These are phyloP conservation scores for Vinca minor DNA, from an alignment of 257 asterid species.

Conservation along the genomic window DNA sequence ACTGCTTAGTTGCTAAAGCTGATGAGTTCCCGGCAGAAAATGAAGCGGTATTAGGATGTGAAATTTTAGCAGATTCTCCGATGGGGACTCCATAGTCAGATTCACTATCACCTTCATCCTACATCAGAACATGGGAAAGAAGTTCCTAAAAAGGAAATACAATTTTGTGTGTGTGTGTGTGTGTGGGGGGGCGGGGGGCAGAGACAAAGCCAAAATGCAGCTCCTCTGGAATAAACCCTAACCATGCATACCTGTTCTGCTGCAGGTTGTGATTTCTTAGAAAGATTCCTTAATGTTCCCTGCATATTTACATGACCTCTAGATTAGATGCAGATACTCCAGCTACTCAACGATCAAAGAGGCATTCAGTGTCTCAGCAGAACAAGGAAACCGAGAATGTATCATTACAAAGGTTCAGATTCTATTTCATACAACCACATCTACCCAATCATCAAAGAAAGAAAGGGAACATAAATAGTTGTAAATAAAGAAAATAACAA, in stretches of 20 bases:
- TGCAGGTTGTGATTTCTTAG: slow-evolving; percentile 21
- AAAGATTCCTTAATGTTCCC: slow-evolving; percentile 38
- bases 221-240: not conserved
- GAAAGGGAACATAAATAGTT: slow-evolving; percentile 3
- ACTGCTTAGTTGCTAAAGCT: slow-evolving; percentile 15
- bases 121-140: slow-evolving; percentile 5
- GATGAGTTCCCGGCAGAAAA: slow-evolving; percentile 15
- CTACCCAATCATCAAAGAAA: not conserved
- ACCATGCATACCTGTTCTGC: slow-evolving; percentile 21
- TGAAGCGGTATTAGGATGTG: slow-evolving; percentile 7
- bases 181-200: no score
- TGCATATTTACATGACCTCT: slow-evolving; percentile 12
- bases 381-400: not conserved
- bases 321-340: slow-evolving; percentile 6
- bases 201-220: not conserved
- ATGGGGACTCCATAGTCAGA: slow-evolving; percentile 19
- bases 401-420: no score
- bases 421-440: not conserved
- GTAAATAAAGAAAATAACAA: not conserved
- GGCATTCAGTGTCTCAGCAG: not conserved
- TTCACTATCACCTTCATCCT: slow-evolving; percentile 29
- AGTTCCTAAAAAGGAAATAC: not conserved
- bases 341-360: not conserved
- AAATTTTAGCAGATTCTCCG: slow-evolving; percentile 5
- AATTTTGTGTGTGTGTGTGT: no score